Percentiles rank a stretch among this genome's conserved stretches.
Conservation (phyloP, 306 rosid genomes). For the Dalbergia cultrata region DNA sequence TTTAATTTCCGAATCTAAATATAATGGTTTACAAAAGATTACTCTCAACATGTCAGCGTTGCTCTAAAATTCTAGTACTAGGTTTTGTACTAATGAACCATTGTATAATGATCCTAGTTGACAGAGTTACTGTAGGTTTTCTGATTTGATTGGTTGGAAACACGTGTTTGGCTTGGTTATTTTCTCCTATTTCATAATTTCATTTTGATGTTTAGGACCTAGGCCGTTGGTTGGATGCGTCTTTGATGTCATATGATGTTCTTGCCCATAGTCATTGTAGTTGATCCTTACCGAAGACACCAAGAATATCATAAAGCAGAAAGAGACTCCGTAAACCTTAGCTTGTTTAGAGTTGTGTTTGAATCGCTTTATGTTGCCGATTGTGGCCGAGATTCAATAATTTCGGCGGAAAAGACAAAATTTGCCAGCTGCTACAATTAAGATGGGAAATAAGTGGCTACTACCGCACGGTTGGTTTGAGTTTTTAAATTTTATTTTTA, state of each 20-base stretch:
- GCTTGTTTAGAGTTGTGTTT: background rate
- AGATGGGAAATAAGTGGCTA: background rate
- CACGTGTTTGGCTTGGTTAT: background rate
- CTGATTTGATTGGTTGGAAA: background rate
- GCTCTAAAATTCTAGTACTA: slow-evolving; percentile 11
- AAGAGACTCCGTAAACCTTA: background rate
- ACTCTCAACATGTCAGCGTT: background rate
- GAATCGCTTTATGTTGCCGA: background rate
- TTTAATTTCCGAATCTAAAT: slow-evolving; percentile 11
- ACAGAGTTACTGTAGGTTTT: no score
- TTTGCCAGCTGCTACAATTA: slow-evolving; percentile 15
- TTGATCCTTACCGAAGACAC: background rate
- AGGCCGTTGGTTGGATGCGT: background rate
- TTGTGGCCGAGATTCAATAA: background rate
- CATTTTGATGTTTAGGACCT: background rate
- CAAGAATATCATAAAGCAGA: no score
- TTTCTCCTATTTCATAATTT: background rate
- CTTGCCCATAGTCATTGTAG: background rate
- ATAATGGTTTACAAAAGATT: background rate
- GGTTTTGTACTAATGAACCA: slow-evolving; percentile 5
- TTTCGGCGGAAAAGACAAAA: background rate
- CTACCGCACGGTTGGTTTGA: no score
- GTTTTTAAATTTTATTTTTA: no score
- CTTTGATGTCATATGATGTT: background rate
- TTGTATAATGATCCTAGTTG: background rate